Evolutionary conservation across 2,329 filamentous ascomycete genomes (phyloP), one percentile per base, ranked within the genome.

Genomic region (Apiospora sp.): DNA sequence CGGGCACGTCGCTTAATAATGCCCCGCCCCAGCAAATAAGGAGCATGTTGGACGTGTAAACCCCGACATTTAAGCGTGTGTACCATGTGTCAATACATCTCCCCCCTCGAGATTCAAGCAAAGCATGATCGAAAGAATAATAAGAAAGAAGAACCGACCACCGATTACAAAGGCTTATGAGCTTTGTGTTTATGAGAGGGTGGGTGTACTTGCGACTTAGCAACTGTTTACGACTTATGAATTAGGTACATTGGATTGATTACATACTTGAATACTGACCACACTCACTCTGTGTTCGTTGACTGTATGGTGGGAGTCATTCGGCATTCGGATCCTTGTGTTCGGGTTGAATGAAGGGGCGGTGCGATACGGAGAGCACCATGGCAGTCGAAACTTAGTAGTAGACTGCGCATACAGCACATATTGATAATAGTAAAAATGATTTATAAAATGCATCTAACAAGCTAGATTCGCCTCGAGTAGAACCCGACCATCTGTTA

Each of bases 11-110:
- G 6, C 80, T 86, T 16, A 82, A 79, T 16, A 82, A 79, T 8
- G 82, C 79, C n/a, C 85, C 84, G 71, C 87, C 88, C n/a, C 87
- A 89, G 77, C 85, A 88, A 76, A 81, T 90, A 7, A 84, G 82
- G 76, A 90, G 89, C 77, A 91, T 91, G 89, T 75, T 91, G 76
- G 89, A 91, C 34, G 58, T 64, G 58, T 64, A 41, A 64, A 13
- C 3, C 4, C 30, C 37, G 37, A 41, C 8, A 12, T 64, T 41
- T 14, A 41, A 14, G 58, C 19, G 10, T n/a, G 34, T 24, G 10
- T n/a, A 12, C 16, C 58, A 14, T 19, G n/a, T 0, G 3, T 30
- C 58, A 64, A 64, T 19, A n/a, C 37, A 22, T 30, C 13, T 1
- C n/a, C 48, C 24, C 49, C 27, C 49, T 13, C 6, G n/a, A 14